Percentiles rank a stretch among this genome's conserved stretches.
phyloP scores from a whole-genome alignment of 331 rosid species.

The Pyrus hybrid region DNA sequence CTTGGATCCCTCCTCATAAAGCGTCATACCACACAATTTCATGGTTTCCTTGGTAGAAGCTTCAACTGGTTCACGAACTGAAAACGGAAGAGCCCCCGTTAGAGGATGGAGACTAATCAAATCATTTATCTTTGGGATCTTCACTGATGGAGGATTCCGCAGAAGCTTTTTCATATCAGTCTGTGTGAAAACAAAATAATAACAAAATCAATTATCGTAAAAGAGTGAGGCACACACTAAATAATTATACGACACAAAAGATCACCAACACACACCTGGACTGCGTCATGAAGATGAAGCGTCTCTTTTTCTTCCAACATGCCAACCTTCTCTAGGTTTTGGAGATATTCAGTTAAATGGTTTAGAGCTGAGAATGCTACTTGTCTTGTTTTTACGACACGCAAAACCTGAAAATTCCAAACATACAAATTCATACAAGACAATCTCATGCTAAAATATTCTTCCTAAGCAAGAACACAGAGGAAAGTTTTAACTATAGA shows the following conservation, averaged over 20 bases:
- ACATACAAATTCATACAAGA: no score
- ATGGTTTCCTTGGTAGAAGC: slow-evolving; percentile 49
- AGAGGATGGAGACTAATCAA: slow-evolving; percentile 48
- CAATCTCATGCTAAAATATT: no score
- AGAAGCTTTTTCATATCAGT: slow-evolving; percentile 74
- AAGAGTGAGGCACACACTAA: background rate
- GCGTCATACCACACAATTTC: slow-evolving; percentile 64
- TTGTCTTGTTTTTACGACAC: slow-evolving; percentile 86
- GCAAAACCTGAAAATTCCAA: slow-evolving; percentile 31
- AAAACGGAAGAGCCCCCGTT: slow-evolving; percentile 70
- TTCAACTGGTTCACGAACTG: slow-evolving; percentile 50
- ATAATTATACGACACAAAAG: background rate
- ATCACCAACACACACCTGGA: no score
- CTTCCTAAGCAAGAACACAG: no score
- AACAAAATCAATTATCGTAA: background rate
- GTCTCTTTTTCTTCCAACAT: no score
- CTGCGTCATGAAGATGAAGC: no score
- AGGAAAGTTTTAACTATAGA: no score
- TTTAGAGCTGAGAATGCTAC: slow-evolving; percentile 70
- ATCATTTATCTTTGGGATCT: slow-evolving; percentile 53
- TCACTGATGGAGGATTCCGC: slow-evolving; percentile 73
- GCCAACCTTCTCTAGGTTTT: no score
- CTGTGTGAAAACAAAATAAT: slow-evolving; percentile 28
- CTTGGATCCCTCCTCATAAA: slow-evolving; percentile 81
- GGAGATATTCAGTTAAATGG: slow-evolving; percentile 63